phyloP scores from a whole-genome alignment of 2,329 filamentous ascomycete genomes.

The Bipolaris oryzae region DNA sequence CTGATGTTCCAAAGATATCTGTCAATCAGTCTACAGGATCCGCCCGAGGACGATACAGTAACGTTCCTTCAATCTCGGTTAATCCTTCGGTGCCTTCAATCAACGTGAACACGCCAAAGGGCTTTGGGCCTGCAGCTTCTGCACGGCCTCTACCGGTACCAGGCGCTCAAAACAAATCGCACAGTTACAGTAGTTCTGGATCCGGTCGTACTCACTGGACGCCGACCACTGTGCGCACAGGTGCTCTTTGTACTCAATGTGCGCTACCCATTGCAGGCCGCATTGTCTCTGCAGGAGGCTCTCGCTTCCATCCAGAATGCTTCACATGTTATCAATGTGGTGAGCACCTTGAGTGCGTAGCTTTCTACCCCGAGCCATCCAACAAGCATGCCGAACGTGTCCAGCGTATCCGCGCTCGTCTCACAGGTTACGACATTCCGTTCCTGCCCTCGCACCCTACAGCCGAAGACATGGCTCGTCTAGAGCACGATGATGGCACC shows the following conservation, averaged over 20 bases:
- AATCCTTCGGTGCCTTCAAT: slow-evolving; percentile 32
- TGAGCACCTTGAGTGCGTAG: slow-evolving; percentile 88
- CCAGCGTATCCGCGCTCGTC: slow-evolving; percentile 70
- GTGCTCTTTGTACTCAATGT: slow-evolving; percentile 84
- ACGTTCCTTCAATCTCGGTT: slow-evolving; percentile 33
- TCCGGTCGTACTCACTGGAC: slow-evolving; percentile 53
- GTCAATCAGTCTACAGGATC: slow-evolving; percentile 27
- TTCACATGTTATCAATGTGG: slow-evolving; percentile 89
- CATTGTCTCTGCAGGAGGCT: slow-evolving; percentile 81
- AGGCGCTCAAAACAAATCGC: slow-evolving; percentile 51
- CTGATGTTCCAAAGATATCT: slow-evolving; percentile 40
- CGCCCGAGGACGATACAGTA: slow-evolving; percentile 19
- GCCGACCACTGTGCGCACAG: slow-evolving; percentile 57
- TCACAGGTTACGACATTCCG: slow-evolving; percentile 58
- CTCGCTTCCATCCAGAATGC: slow-evolving; percentile 90
- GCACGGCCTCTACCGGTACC: slow-evolving; percentile 56
- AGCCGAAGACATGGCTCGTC: slow-evolving; percentile 62
- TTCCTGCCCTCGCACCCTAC: slow-evolving; percentile 50
- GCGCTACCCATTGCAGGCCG: slow-evolving; percentile 84
- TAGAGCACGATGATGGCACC: slow-evolving; percentile 65
- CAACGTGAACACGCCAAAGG: slow-evolving; percentile 29
- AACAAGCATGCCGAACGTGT: slow-evolving; percentile 72
- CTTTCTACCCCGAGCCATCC: slow-evolving; percentile 92
- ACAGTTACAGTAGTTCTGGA: slow-evolving; percentile 40
- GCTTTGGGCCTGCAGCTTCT: slow-evolving; percentile 37